Conservation (phyloP, 2,329 filamentous ascomycete species). For the Ophiostoma piceae region DNA sequence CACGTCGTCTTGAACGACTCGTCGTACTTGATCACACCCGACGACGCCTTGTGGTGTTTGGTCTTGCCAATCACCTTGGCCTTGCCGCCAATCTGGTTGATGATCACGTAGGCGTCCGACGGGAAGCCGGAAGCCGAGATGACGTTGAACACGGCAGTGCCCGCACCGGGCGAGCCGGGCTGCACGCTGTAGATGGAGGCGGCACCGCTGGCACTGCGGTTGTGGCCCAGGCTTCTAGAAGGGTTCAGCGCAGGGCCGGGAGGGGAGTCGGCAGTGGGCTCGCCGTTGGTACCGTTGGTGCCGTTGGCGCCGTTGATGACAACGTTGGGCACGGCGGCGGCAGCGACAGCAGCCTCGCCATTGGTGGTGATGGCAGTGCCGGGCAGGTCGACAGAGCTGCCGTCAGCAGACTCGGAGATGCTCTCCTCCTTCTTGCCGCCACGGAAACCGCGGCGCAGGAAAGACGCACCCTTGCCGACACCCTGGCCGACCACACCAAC, state of each 20-base stretch:
- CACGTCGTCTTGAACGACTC: constrained; percentile 76
- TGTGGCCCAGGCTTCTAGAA: constrained; percentile 35
- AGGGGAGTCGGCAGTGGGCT: constrained; percentile 31
- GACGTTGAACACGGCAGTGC: constrained; percentile 74
- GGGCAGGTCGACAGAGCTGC: constrained; percentile 29
- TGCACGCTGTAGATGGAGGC: constrained; percentile 63
- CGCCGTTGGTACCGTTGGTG: constrained; percentile 27
- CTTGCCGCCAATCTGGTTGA: constrained; percentile 63
- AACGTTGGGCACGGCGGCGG: constrained; percentile 26
- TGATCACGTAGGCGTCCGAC: constrained; percentile 68
- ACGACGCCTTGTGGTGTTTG: constrained; percentile 73
- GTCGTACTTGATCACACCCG: constrained; percentile 63
- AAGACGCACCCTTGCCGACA: constrained; percentile 84
- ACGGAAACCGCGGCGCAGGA: constrained; percentile 79
- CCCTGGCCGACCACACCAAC: constrained; percentile 66
- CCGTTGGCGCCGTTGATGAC: constrained; percentile 39
- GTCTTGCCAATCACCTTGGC: constrained; percentile 85
- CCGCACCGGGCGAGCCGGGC: constrained; percentile 53
- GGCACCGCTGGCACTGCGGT: constrained; percentile 55
- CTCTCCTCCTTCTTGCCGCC: constrained; percentile 57
- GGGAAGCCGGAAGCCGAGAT: constrained; percentile 75
- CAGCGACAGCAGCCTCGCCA: constrained; percentile 34
- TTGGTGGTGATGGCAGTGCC: constrained; percentile 42
- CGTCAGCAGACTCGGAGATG: constrained; percentile 35
- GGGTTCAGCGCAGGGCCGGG: constrained; percentile 33